Evolutionary conservation across 345 rosid genomes (phyloP).

Genomic region (Eucalyptus shirleyi): DNA sequence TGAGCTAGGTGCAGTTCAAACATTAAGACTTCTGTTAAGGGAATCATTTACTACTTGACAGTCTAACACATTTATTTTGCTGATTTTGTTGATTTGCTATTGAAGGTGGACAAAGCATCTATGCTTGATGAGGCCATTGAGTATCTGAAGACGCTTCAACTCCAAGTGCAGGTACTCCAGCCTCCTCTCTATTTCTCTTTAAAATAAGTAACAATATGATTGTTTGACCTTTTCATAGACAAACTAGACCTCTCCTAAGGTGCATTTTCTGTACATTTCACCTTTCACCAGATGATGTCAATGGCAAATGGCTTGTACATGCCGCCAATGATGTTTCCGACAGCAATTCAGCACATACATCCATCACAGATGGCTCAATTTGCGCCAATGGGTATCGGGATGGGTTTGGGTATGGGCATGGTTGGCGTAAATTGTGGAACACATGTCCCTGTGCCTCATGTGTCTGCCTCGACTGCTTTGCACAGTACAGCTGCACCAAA

Average conservation of each 20-base stretch:
- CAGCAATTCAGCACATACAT: slow-evolving; percentile 30
- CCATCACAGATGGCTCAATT: slow-evolving; percentile 48
- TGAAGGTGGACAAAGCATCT: slow-evolving; percentile 90
- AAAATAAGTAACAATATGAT: background rate
- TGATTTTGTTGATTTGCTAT: background rate
- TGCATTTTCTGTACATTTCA: background rate
- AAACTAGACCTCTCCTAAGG: background rate
- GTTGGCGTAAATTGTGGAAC: slow-evolving; percentile 40
- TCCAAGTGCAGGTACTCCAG: slow-evolving; percentile 65
- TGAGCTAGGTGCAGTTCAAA: background rate
- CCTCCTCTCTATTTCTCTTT: background rate
- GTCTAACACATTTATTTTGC: background rate
- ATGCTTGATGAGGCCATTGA: slow-evolving; percentile 97
- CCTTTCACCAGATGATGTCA: slow-evolving; percentile 60
- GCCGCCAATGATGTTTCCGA: slow-evolving; percentile 67
- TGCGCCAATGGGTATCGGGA: slow-evolving; percentile 37
- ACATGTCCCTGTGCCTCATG: slow-evolving; percentile 31
- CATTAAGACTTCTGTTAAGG: background rate
- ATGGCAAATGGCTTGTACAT: slow-evolving; percentile 67
- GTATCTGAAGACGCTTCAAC: slow-evolving; percentile 78
- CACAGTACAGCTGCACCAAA: slow-evolving; percentile 23
- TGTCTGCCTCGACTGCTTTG: background rate
- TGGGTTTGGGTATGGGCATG: slow-evolving; percentile 62
- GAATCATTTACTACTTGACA: background rate
- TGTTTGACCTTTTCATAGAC: background rate